Conservation (phyloP, 2,329 filamentous ascomycete genomes). For the Calonectria hongkongensis region DNA sequence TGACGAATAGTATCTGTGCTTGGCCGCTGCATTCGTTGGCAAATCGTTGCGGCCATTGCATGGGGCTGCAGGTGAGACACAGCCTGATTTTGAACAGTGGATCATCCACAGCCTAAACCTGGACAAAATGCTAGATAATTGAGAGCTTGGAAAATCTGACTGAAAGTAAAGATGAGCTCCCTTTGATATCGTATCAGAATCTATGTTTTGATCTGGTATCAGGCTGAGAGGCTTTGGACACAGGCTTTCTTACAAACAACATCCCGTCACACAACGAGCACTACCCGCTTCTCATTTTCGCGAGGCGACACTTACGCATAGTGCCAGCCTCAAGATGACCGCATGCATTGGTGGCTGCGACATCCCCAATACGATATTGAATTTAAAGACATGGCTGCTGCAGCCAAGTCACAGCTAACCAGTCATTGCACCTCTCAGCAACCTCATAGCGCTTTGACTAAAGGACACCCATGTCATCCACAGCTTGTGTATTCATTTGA, state of each 20-base stretch:
- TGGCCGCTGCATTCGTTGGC: not conserved
- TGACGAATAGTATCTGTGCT: not conserved
- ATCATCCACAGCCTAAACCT: not conserved
- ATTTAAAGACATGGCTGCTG: not conserved
- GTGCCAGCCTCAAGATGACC: not conserved
- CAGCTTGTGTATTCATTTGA: not conserved
- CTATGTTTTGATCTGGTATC: no score
- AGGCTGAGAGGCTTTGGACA: no score
- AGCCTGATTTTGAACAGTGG: not conserved
- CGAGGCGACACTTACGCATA: not conserved
- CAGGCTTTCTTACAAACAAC: not conserved
- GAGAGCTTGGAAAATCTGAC: not conserved
- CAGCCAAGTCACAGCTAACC: not conserved
- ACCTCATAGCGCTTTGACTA: not conserved
- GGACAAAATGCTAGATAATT: not conserved
- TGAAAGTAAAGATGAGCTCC: not conserved
- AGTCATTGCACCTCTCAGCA: not conserved
- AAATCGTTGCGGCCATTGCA: not conserved
- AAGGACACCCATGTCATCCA: not conserved
- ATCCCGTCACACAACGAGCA: not conserved
- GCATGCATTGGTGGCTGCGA: constrained; percentile 7
- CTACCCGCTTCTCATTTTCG: no score
- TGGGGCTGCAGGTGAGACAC: not conserved
- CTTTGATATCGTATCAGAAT: no score
- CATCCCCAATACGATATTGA: not conserved